A percentile compares a stretch with the other conserved stretches of the same genome.
Evolutionary conservation across 2,329 filamentous ascomycete genomes (phyloP).

Genomic region (Fonsecaea pedrosoi): DNA sequence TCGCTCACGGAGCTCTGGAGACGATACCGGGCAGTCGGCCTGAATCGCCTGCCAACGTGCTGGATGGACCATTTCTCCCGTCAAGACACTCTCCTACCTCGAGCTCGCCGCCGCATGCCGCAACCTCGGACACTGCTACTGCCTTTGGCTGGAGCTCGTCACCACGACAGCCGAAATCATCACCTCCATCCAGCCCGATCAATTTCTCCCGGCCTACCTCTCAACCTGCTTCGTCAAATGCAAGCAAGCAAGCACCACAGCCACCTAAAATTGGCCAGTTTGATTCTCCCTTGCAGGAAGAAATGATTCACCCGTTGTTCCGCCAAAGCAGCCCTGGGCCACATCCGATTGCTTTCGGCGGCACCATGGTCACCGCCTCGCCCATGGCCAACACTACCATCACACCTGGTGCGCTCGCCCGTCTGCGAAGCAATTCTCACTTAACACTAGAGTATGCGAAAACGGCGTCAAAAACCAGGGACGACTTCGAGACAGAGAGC

Average conservation of each 20-base stretch:
- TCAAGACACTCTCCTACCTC: constrained; percentile 26
- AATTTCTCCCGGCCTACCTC: constrained; percentile 42
- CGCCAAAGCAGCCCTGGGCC: constrained; percentile 61
- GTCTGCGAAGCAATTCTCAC: constrained; percentile 42
- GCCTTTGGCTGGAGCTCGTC: constrained; percentile 34
- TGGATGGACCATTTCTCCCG: constrained; percentile 39
- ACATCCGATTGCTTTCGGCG: constrained; percentile 58
- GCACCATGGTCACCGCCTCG: constrained; percentile 63
- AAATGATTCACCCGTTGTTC: constrained; percentile 66
- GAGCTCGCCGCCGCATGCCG: constrained; percentile 32
- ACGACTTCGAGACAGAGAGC: constrained; percentile 35
- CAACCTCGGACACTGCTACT: constrained; percentile 32
- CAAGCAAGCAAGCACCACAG: constrained; percentile 22
- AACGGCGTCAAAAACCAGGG: constrained; percentile 38
- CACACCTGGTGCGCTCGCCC: constrained; percentile 46
- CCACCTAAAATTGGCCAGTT: constrained; percentile 24
- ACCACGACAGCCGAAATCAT: constrained; percentile 33
- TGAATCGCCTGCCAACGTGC: constrained; percentile 37
- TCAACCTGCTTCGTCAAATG: constrained; percentile 17
- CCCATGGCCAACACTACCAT: constrained; percentile 62
- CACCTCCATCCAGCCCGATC: constrained; percentile 40
- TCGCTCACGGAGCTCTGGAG: constrained; percentile 34
- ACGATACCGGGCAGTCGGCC: constrained; percentile 41
- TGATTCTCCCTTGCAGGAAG: constrained; percentile 51
- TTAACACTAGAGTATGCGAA: constrained; percentile 35